Evolutionary conservation across 371 early-diverging fungal genomes (phyloP).

Genomic region (Batrachochytrium dendrobatidis): DNA sequence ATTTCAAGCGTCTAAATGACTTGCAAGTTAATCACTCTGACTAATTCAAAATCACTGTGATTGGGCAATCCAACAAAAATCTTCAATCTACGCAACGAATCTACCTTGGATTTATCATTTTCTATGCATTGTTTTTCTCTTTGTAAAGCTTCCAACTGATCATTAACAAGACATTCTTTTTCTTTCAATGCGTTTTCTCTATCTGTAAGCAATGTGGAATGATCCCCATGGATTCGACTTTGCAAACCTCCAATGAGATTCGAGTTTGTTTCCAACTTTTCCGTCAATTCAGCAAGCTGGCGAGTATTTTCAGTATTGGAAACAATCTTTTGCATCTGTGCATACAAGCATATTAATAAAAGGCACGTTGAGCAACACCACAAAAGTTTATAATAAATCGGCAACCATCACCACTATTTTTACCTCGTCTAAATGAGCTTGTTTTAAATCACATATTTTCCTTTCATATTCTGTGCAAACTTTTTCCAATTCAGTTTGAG

Average conservation of each 20-base stretch:
- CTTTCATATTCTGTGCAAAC: background rate
- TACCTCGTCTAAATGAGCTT: constrained; percentile 1
- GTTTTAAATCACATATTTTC: background rate
- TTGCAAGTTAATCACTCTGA: too few relatives aligned
- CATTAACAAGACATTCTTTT: background rate
- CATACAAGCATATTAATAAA: too few relatives aligned
- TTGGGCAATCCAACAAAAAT: background rate
- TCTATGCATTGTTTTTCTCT: background rate
- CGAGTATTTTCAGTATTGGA: constrained; percentile 1
- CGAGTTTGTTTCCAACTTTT: background rate
- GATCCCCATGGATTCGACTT: background rate
- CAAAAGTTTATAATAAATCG: too few relatives aligned
- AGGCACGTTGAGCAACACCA: too few relatives aligned
- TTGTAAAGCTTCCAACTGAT: background rate
- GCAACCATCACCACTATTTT: too few relatives aligned
- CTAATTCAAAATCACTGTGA: background rate
- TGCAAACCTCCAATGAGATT: background rate
- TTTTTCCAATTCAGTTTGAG: too few relatives aligned
- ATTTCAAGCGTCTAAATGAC: constrained; percentile 1
- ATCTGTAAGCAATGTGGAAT: background rate
- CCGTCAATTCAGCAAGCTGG: background rate
- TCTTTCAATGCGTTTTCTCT: background rate
- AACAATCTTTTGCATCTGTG: background rate
- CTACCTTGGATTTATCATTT: background rate
- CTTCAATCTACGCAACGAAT: background rate